phyloP scores from a whole-genome alignment of 352 stramenopile species.

The Phytopythium aichiense region DNA sequence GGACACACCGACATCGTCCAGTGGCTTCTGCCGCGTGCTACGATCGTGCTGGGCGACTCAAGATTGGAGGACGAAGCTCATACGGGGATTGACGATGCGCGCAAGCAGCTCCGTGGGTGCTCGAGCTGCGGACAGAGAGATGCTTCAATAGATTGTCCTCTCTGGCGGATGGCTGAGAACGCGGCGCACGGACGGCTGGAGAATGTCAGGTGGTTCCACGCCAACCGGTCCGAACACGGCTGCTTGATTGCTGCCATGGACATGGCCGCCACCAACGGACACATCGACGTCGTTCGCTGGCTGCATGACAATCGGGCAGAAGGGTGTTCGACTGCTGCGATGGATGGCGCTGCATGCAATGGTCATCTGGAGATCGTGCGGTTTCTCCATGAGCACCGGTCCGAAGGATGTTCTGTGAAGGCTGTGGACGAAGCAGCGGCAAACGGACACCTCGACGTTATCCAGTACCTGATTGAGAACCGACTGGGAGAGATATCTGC shows the following conservation, averaged over 20 bases:
- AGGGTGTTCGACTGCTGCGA: slow-evolving; percentile 16
- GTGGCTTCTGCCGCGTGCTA: too few species aligned
- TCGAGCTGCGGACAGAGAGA: too few species aligned
- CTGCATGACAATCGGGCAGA: slow-evolving; percentile 16
- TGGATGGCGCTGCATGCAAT: slow-evolving; percentile 29
- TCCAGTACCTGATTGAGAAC: not conserved
- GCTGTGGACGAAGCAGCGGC: not conserved
- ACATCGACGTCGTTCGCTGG: slow-evolving; percentile 18
- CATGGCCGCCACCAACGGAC: slow-evolving; percentile 13
- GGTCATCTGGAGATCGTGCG: slow-evolving; percentile 28
- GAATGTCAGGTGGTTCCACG: slow-evolving; percentile 26
- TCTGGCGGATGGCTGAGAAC: not conserved
- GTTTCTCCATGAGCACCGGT: slow-evolving; percentile 23
- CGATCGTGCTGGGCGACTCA: too few species aligned
- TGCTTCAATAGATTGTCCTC: slow-evolving; percentile 17
- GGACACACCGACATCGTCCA: too few species aligned
- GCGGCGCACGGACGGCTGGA: slow-evolving; percentile 17
- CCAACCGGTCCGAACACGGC: slow-evolving; percentile 3
- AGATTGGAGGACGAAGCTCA: too few species aligned
- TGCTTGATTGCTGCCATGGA: slow-evolving; percentile 17
- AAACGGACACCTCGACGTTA: not conserved
- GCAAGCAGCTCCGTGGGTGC: too few species aligned
- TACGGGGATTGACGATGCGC: too few species aligned
- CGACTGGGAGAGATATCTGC: not conserved
- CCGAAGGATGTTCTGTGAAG: slow-evolving; percentile 12